phyloP scores from a whole-genome alignment of 441 rosid species.

The Gossypium lobatum region DNA sequence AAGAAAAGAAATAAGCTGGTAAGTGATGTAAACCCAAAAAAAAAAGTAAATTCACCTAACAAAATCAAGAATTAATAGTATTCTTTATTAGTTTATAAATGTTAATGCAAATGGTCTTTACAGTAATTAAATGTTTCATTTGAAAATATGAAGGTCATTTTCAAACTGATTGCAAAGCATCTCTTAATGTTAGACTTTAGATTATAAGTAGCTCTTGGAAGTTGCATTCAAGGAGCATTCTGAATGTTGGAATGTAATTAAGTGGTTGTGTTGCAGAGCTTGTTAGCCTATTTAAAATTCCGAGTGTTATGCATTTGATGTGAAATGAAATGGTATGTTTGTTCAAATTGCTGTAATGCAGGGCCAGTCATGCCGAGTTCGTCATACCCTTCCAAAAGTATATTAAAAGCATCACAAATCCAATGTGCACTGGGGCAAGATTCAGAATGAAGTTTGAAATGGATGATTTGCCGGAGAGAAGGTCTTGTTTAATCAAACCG shows the following conservation, averaged over 20 bases:
- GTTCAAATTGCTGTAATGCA: conserved; percentile 33
- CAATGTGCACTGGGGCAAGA: conserved; percentile 58
- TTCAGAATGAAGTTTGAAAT: conserved; percentile 73
- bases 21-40: not conserved
- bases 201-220: not conserved
- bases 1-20: not conserved
- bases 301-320: not conserved
- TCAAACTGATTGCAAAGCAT: not conserved
- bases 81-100: not conserved
- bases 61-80: not conserved
- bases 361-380: conserved; percentile 87
- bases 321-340: not conserved
- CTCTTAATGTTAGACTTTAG: not conserved
- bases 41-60: not conserved
- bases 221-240: not conserved
- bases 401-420: conserved; percentile 50
- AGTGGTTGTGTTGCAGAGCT: not conserved
- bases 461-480: conserved; percentile 86
- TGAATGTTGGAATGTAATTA: not conserved
- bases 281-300: not conserved
- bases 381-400: conserved; percentile 72
- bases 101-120: not conserved
- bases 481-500: conserved; percentile 30
- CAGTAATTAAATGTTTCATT: not conserved
- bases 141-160: not conserved